These are phyloP conservation scores for Naganishia liquefaciens DNA, from an alignment of 1,284 basidiomycete genomes.

Conservation along the genomic window DNA sequence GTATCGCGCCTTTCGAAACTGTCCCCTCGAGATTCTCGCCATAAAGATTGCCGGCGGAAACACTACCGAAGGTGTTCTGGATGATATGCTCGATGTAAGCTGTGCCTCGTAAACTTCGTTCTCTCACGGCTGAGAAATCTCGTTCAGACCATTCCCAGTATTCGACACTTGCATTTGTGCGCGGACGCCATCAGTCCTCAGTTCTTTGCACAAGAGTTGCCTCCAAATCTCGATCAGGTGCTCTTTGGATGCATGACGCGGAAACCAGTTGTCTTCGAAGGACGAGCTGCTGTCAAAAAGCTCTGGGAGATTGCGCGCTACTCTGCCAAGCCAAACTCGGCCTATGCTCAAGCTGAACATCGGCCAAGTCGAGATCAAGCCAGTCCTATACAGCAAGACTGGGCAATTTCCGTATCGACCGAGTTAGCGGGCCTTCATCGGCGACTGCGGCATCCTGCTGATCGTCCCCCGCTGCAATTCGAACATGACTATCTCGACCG, in stretches of 20 bases:
- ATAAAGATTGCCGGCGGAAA: constrained; percentile 20
- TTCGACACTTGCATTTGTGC: constrained; percentile 24
- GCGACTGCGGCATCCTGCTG: neutral
- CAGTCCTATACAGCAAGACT: neutral
- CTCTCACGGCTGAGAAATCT: neutral
- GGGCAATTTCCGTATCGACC: neutral
- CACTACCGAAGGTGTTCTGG: constrained; percentile 23
- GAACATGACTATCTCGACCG: constrained; percentile 4
- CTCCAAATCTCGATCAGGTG: constrained; percentile 10
- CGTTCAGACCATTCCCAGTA: constrained; percentile 18
- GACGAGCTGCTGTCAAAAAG: constrained; percentile 9
- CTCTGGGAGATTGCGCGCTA: constrained; percentile 26
- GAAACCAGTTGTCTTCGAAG: constrained; percentile 23
- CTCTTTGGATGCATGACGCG: constrained; percentile 21
- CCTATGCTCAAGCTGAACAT: neutral
- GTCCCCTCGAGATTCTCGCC: constrained; percentile 11
- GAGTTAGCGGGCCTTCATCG: constrained; percentile 5
- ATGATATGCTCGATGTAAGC: constrained; percentile 27
- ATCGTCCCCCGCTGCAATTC: constrained; percentile 10
- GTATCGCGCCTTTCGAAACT: constrained; percentile 9
- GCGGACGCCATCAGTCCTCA: constrained; percentile 24
- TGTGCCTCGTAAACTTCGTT: no score
- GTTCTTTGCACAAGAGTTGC: constrained; percentile 23
- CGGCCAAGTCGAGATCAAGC: no score
- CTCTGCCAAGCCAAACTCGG: constrained; percentile 9